Conservation (phyloP, 495 filamentous ascomycete genomes). For the Trichoderma orchidacearum region DNA sequence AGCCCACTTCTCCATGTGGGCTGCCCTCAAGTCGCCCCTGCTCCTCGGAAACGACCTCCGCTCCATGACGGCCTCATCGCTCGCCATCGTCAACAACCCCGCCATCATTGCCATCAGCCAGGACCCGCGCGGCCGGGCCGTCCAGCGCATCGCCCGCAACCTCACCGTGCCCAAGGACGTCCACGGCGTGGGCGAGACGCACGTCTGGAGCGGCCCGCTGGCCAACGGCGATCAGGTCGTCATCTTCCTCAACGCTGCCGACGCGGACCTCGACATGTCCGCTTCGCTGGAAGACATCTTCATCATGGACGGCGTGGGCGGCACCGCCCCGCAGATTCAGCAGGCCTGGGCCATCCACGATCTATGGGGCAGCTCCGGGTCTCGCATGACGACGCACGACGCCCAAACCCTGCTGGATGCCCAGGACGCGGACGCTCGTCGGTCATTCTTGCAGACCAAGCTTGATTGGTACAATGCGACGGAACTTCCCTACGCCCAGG, state of each 20-base stretch:
- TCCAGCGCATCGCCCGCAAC: slow-evolving; percentile 22
- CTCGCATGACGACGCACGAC: slow-evolving; percentile 29
- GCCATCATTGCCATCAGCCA: slow-evolving; percentile 33
- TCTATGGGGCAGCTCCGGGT: slow-evolving; percentile 32
- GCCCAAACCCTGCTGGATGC: slow-evolving; percentile 28
- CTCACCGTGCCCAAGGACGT: slow-evolving; percentile 10
- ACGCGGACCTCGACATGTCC: slow-evolving; percentile 26
- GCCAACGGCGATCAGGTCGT: slow-evolving; percentile 26
- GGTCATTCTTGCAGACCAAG: not conserved
- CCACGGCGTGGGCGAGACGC: slow-evolving; percentile 20
- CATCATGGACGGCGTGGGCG: slow-evolving; percentile 28
- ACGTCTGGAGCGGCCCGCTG: slow-evolving; percentile 34
- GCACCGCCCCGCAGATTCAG: slow-evolving; percentile 19
- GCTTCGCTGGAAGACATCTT: slow-evolving; percentile 42
- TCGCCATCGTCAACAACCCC: slow-evolving; percentile 44
- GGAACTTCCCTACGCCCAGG: not conserved
- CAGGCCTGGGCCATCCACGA: slow-evolving; percentile 39
- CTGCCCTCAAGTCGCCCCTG: slow-evolving; percentile 23
- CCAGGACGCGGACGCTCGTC: not conserved
- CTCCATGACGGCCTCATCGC: slow-evolving; percentile 25
- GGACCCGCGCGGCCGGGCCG: slow-evolving; percentile 20
- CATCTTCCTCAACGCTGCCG: slow-evolving; percentile 21
- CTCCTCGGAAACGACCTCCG: slow-evolving; percentile 26
- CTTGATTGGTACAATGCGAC: slow-evolving; percentile 1
- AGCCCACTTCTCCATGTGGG: slow-evolving; percentile 29